These are phyloP conservation scores for Candida morakotiae DNA, from an alignment of 805 yeast genomes.

Conservation along the genomic window DNA sequence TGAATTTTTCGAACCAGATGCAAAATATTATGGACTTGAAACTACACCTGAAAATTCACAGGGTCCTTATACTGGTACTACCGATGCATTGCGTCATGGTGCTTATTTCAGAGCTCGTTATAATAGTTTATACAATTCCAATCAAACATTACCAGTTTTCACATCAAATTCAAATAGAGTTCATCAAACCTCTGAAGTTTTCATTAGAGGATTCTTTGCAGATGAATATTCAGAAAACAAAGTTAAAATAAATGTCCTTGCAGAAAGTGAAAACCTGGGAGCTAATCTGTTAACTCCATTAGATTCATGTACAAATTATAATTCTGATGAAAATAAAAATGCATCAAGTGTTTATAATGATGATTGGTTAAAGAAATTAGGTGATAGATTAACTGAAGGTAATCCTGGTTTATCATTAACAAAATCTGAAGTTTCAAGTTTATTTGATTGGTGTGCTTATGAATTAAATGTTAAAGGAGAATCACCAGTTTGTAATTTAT, in stretches of 20 bases:
- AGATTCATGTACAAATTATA: conserved; percentile 32
- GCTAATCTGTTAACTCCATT: conserved; percentile 53
- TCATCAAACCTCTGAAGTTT: conserved; percentile 46
- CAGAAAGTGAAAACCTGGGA: conserved; percentile 44
- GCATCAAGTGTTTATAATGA: conserved; percentile 20
- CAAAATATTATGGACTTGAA: conserved; percentile 41
- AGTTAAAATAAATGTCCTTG: conserved; percentile 23
- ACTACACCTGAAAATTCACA: conserved; percentile 39
- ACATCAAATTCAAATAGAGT: conserved; percentile 49
- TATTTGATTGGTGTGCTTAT: conserved; percentile 64
- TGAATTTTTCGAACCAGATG: conserved; percentile 37
- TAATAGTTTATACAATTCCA: conserved; percentile 35
- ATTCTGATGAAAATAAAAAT: conserved; percentile 25
- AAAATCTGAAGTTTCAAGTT: conserved; percentile 41
- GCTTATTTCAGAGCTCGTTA: conserved; percentile 40
- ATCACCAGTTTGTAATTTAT: conserved; percentile 59
- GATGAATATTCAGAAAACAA: conserved; percentile 27
- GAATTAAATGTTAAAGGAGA: conserved; percentile 64
- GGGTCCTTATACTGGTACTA: conserved; percentile 47
- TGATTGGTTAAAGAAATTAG: conserved; percentile 47
- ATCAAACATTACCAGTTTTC: conserved; percentile 42
- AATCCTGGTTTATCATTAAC: conserved; percentile 51
- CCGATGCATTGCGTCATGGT: conserved; percentile 43
- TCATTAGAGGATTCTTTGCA: conserved; percentile 53
- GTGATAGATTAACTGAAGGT: conserved; percentile 47